Percentiles rank a stretch among this genome's conserved stretches.
phyloP scores from a whole-genome alignment of 805 yeast species.

The Lachancea quebecensis region DNA sequence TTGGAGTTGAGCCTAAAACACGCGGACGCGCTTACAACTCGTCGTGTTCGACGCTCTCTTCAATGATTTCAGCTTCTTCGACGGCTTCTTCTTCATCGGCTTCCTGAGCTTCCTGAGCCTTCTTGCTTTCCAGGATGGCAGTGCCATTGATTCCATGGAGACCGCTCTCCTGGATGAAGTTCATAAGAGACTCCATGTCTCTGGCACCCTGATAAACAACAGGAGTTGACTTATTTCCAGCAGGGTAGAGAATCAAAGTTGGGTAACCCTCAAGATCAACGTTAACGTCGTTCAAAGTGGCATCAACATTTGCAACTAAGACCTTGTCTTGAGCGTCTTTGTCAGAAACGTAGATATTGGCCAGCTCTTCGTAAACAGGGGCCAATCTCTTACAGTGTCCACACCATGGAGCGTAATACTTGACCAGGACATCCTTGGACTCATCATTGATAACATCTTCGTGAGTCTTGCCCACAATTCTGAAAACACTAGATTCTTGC shows the following conservation, averaged over 20 bases:
- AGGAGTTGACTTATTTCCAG: constrained; percentile 64
- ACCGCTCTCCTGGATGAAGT: constrained; percentile 68
- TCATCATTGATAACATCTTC: constrained; percentile 54
- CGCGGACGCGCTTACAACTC: constrained; percentile 21
- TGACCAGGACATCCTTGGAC: constrained; percentile 68
- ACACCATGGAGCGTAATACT: constrained; percentile 97
- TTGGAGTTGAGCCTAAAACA: background rate
- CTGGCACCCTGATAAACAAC: constrained; percentile 64
- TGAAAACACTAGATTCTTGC: constrained; percentile 69
- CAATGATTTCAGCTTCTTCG: constrained; percentile 13
- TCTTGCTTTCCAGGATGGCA: constrained; percentile 25
- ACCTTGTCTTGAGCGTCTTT: constrained; percentile 46
- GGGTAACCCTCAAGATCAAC: constrained; percentile 87
- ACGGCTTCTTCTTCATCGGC: constrained; percentile 9
- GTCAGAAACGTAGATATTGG: constrained; percentile 53
- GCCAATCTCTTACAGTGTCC: constrained; percentile 92
- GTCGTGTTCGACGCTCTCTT: constrained; percentile 24
- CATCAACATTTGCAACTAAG: constrained; percentile 79
- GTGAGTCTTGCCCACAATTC: constrained; percentile 79
- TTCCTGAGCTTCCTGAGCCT: constrained; percentile 11
- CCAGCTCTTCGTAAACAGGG: constrained; percentile 84
- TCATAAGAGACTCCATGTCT: constrained; percentile 60
- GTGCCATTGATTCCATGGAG: constrained; percentile 52
- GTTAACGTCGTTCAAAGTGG: constrained; percentile 76
- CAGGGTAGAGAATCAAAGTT: constrained; percentile 85